Evolutionary conservation across 179 eudicot genomes (phyloP).

Genomic region (Heliamphora pulchella): DNA sequence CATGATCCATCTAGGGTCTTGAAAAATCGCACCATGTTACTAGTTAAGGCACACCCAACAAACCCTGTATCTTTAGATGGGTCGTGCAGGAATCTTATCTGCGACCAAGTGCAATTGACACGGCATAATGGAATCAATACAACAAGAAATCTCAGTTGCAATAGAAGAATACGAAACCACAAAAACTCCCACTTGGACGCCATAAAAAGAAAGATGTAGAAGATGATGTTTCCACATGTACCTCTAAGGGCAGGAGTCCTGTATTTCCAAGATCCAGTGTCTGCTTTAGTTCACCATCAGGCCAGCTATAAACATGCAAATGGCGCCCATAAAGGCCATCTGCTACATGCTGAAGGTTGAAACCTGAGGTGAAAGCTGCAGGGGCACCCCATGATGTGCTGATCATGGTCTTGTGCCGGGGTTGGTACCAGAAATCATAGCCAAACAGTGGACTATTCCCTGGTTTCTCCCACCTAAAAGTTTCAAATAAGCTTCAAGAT

Average conservation of each 20-base stretch:
- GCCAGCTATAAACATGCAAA: constrained; percentile 88
- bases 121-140: neutral
- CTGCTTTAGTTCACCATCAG: constrained; percentile 84
- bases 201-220: neutral
- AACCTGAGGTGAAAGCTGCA: constrained; percentile 77
- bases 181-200: neutral
- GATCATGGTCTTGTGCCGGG: constrained; percentile 88
- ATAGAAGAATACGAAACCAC: neutral
- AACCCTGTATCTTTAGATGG: constrained; percentile 81
- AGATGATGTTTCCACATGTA: constrained; percentile 16
- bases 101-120: constrained; percentile 17
- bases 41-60: constrained; percentile 93
- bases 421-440: constrained; percentile 98
- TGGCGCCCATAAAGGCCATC: constrained; percentile 92
- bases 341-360: constrained; percentile 76
- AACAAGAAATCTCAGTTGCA: constrained; percentile 7
- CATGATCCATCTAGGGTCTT: constrained; percentile 69
- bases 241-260: constrained; percentile 91
- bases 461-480: constrained; percentile 88
- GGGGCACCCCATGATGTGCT: constrained; percentile 99
- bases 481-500: neutral
- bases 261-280: constrained; percentile 81
- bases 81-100: constrained; percentile 92
- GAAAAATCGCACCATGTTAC: constrained; percentile 94
- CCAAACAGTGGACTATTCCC: constrained; percentile 90